phyloP scores from a whole-genome alignment of 225 moss, liverwort and hornwort species.

The Antitrichia curtipendula region DNA sequence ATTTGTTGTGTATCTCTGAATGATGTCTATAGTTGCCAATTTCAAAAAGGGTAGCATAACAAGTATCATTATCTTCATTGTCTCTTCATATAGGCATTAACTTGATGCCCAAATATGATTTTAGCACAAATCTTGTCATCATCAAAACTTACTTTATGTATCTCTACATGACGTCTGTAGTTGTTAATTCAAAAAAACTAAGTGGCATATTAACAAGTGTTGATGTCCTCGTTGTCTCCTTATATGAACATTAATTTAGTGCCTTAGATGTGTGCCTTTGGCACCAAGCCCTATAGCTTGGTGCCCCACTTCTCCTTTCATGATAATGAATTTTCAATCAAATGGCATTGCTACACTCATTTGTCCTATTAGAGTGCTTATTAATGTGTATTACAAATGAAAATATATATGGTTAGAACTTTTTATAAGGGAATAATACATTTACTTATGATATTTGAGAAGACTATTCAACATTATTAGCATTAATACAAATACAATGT shows the following conservation, averaged over 20 bases:
- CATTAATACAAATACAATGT: neutral
- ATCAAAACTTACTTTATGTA: neutral
- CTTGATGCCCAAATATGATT: neutral
- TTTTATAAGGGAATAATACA: neutral
- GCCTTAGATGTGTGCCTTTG: neutral
- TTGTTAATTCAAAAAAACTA: neutral
- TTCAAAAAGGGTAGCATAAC: neutral
- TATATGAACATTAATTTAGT: neutral
- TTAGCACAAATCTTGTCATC: neutral
- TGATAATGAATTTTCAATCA: neutral
- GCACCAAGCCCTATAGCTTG: neutral
- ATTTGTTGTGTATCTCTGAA: accelerated
- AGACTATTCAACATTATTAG: neutral
- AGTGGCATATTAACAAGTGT: neutral
- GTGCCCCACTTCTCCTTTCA: too few relatives aligned
- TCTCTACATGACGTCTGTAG: neutral
- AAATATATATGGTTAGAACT: too few relatives aligned
- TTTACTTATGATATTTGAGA: neutral
- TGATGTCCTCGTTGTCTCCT: neutral
- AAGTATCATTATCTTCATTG: neutral
- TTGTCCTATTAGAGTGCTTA: neutral
- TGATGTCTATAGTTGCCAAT: neutral
- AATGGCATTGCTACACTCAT: neutral
- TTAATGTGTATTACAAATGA: neutral
- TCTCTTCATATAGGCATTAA: too few relatives aligned